Evolutionary conservation across 176 grass and related monocot species (phyloP).

Genomic region (Zea luxurians): DNA sequence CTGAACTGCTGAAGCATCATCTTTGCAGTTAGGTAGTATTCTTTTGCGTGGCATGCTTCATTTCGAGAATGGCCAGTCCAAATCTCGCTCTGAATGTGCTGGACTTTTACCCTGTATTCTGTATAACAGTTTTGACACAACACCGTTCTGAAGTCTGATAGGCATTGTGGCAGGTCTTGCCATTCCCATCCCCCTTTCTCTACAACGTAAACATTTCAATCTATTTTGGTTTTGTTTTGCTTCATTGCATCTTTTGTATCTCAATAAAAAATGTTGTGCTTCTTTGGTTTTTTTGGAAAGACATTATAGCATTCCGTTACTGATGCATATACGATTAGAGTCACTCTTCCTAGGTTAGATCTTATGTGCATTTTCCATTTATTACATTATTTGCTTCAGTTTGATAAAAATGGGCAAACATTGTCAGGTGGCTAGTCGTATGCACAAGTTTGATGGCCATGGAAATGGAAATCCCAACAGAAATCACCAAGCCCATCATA

Average conservation of each 20-base stretch:
- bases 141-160: neutral
- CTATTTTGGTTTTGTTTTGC: neutral
- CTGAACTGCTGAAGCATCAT: neutral
- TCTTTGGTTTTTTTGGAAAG: neutral
- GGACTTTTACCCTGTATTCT: neutral
- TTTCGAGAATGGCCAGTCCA: neutral
- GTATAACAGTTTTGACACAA: neutral
- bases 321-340: slow-evolving; percentile 1
- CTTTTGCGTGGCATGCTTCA: neutral
- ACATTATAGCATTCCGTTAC: neutral
- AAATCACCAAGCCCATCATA: slow-evolving; percentile 55
- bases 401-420: neutral
- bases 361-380: neutral
- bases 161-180: neutral
- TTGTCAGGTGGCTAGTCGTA: slow-evolving; percentile 48
- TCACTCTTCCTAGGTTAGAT: neutral
- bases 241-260: slow-evolving; percentile 5
- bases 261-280: neutral
- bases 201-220: neutral
- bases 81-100: neutral
- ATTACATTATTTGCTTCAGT: slow-evolving; percentile 9
- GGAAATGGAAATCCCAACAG: slow-evolving; percentile 57
- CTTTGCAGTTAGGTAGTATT: slow-evolving; percentile 21
- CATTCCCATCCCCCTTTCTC: neutral
- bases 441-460: slow-evolving; percentile 64